Conservation (phyloP, 306 rosid species). For the Sicyos baderoa region DNA sequence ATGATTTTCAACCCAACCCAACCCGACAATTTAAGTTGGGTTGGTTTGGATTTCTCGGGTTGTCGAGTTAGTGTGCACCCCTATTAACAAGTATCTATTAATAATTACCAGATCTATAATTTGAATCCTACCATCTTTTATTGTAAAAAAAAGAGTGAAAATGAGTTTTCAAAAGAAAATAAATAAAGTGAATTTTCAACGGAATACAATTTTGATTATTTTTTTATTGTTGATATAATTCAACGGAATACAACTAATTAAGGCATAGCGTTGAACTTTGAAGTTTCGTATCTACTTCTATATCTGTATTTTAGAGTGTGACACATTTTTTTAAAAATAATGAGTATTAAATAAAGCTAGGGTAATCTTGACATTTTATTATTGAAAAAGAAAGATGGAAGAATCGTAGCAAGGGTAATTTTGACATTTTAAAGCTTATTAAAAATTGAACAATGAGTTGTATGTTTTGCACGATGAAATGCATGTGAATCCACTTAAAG, state of each 20-base stretch:
- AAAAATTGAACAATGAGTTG: constrained; percentile 9
- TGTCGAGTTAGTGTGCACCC: too few species aligned
- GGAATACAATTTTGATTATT: too few species aligned
- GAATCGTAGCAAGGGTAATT: constrained; percentile 7
- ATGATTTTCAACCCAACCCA: too few species aligned
- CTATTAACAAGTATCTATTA: too few species aligned
- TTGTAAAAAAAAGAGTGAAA: not conserved
- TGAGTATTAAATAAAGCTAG: not conserved
- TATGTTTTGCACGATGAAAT: not conserved
- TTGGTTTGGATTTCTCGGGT: too few species aligned
- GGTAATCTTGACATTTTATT: not conserved
- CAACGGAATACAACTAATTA: not conserved
- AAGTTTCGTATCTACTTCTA: not conserved
- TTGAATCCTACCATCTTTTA: too few species aligned
- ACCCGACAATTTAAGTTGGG: too few species aligned
- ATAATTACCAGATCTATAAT: too few species aligned
- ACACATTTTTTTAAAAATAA: not conserved
- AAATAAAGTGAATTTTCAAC: not conserved
- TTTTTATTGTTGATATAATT: too few species aligned
- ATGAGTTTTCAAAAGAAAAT: not conserved
- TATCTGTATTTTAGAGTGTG: not conserved
- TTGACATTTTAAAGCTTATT: not conserved
- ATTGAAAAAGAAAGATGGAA: not conserved
- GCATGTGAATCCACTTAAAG: constrained; percentile 14
- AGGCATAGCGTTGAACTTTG: not conserved